Evolutionary conservation across 345 rosid species (phyloP).

Genomic region (Lepidium didymum): DNA sequence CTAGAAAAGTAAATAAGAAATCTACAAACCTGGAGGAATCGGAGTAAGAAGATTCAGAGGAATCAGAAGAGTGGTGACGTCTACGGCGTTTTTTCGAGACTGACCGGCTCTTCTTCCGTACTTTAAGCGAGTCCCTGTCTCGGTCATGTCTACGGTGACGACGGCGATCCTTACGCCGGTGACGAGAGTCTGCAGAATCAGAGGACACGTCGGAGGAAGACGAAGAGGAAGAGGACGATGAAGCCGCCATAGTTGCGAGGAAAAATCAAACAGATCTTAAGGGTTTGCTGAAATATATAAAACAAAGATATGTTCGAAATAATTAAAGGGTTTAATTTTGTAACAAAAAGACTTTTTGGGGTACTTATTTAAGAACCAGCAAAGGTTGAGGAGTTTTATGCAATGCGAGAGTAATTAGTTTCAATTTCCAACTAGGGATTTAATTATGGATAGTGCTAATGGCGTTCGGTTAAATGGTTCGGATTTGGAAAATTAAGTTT

Average conservation of each 20-base stretch:
- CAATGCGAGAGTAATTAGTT: background rate
- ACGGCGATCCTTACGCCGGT: constrained; percentile 47
- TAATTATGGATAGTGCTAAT: too few species aligned
- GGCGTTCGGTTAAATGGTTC: too few species aligned
- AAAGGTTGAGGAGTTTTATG: background rate
- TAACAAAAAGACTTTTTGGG: background rate
- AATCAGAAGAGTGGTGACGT: constrained; percentile 40
- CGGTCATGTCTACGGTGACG: constrained; percentile 32
- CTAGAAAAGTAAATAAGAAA: background rate
- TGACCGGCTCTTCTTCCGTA: constrained; percentile 59
- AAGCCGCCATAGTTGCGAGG: constrained; percentile 56
- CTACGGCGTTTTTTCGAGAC: constrained; percentile 54
- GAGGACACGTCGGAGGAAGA: constrained; percentile 41
- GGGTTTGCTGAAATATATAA: constrained; percentile 1
- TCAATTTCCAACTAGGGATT: too few species aligned
- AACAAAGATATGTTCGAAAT: background rate
- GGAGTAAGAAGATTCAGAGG: constrained; percentile 44
- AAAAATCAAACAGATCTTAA: constrained; percentile 3
- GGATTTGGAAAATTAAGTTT: too few species aligned
- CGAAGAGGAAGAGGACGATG: constrained; percentile 43
- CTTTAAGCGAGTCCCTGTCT: constrained; percentile 56
- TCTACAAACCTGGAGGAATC: constrained; percentile 52
- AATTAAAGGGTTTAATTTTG: background rate
- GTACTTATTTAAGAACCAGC: background rate
- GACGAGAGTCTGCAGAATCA: constrained; percentile 43